Base-by-base conservation (phyloP, 768 basidiomycete genomes). In the Cubamyces lactineus region DNA sequence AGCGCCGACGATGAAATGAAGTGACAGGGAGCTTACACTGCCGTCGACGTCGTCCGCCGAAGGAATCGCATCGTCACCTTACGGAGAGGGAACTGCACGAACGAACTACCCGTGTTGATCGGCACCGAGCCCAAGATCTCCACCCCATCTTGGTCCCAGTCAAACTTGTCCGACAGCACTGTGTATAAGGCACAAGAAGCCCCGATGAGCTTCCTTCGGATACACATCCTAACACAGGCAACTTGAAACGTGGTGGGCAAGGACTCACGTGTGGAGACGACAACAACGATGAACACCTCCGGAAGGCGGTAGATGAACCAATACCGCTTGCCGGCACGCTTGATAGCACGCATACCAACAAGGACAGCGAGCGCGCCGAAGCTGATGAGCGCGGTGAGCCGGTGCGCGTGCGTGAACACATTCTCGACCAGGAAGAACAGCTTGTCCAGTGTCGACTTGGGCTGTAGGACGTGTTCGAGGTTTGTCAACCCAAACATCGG, bases 251-350 rank as follows among this genome's bases (percentile, higher is more conserved):
- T 49, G 13, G 26, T 26, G 24, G 12, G 16, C 48, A 49, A 26
- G 39, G 21, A 58, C 66, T 68, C 71, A 96, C 94, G 67, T 2
- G 94, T 98, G 0, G 93, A 90, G 2, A 84, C 73, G 2, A 93
- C 83, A 2, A 98, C 96, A 23, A 94, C 87, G 7, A 98, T 71
- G 38, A 99, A 80, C 15, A 99, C 94, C 74, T 98, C 96, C 0
- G 96, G 96, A 8, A 98, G 68, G 16, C 88, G 88, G 67, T 88
- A 87, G 48, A 96, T 85, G 79, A 78, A 87, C 84, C 82, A 86
- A 51, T 80, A 84, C 59, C 78, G 82, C 67, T 80, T 82, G 75
- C 86, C 89, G 1, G 71, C 74, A 26, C 77, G 76, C 69, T 91
- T 91, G 69, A 87, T 69, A 49, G 78, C 70, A 45, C 91, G 79